A percentile compares a stretch with the other conserved stretches of the same genome.
Evolutionary conservation across 495 filamentous ascomycete genomes (phyloP).

Genomic region (Thozetella sp.): DNA sequence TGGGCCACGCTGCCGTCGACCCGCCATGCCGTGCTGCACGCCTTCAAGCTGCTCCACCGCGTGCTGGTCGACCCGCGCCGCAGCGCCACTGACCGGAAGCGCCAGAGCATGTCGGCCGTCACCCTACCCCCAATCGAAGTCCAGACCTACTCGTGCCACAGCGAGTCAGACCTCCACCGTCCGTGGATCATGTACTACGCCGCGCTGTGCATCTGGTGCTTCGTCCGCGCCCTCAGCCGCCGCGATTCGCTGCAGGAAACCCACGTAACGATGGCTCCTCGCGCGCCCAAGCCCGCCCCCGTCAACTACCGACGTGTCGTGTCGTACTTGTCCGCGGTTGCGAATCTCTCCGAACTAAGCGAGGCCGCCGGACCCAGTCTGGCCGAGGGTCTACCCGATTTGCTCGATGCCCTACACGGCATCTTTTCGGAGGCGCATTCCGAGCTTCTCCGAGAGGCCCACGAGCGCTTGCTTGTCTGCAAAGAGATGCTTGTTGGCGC

Average conservation of each 20-base stretch:
- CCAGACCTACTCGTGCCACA: constrained; percentile 71
- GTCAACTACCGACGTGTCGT: constrained; percentile 31
- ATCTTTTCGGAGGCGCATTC: constrained; percentile 44
- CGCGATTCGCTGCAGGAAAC: constrained; percentile 22
- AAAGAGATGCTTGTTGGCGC: constrained; percentile 36
- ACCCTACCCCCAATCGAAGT: constrained; percentile 31
- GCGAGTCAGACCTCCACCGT: constrained; percentile 86
- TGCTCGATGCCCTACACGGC: constrained; percentile 40
- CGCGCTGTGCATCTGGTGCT: constrained; percentile 89
- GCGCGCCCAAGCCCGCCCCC: constrained; percentile 19
- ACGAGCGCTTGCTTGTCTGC: constrained; percentile 36
- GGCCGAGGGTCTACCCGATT: constrained; percentile 39
- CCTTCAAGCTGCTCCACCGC: constrained; percentile 79
- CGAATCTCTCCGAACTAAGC: constrained; percentile 35
- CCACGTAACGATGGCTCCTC: constrained; percentile 8
- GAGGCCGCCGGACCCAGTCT: constrained; percentile 26
- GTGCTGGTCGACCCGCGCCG: constrained; percentile 65
- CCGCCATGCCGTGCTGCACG: constrained; percentile 89
- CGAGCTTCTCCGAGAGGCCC: constrained; percentile 45
- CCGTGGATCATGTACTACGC: constrained; percentile 98
- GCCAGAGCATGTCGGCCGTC: constrained; percentile 15
- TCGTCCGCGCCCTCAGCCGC: constrained; percentile 83
- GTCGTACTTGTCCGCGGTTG: constrained; percentile 41
- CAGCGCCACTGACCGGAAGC: constrained; percentile 30
- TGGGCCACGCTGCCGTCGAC: constrained; percentile 87